Conservation (phyloP, 305 asterid species). For the Solanum hybrid region DNA sequence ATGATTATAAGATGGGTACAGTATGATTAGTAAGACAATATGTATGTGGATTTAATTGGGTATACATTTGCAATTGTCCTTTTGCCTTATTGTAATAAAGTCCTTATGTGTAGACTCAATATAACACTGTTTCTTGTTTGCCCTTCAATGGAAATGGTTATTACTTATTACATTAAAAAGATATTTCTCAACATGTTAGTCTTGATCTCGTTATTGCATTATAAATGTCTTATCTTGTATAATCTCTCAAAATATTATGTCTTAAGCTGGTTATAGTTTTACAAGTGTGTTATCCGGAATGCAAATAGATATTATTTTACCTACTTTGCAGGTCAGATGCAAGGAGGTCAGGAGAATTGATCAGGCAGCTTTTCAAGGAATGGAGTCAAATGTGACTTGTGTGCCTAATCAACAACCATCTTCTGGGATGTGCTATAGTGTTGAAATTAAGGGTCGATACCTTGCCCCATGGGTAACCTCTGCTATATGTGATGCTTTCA, state of each 20-base stretch:
- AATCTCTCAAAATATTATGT: neutral
- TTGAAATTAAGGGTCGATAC: conserved; percentile 70
- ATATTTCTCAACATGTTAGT: neutral
- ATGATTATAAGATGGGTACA: neutral
- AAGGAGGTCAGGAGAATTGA: conserved; percentile 74
- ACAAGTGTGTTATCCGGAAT: neutral
- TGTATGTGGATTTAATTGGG: neutral
- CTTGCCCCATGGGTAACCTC: conserved; percentile 85
- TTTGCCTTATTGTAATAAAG: neutral
- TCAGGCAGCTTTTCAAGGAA: conserved; percentile 29
- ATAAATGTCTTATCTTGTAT: neutral
- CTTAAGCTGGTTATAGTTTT: neutral
- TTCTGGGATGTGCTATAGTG: conserved; percentile 57
- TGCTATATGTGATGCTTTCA: conserved; percentile 60
- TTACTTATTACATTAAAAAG: neutral
- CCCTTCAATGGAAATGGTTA: neutral
- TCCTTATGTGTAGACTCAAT: neutral
- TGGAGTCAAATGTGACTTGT: conserved; percentile 27
- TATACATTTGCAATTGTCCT: neutral
- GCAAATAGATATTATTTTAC: neutral
- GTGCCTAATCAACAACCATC: conserved; percentile 39
- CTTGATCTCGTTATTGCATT: neutral
- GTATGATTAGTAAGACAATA: neutral
- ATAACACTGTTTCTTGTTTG: neutral
- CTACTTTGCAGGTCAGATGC: conserved; percentile 62